Evolutionary conservation across 2,329 filamentous ascomycete genomes (phyloP).

Genomic region (Xylariaceae sp.): DNA sequence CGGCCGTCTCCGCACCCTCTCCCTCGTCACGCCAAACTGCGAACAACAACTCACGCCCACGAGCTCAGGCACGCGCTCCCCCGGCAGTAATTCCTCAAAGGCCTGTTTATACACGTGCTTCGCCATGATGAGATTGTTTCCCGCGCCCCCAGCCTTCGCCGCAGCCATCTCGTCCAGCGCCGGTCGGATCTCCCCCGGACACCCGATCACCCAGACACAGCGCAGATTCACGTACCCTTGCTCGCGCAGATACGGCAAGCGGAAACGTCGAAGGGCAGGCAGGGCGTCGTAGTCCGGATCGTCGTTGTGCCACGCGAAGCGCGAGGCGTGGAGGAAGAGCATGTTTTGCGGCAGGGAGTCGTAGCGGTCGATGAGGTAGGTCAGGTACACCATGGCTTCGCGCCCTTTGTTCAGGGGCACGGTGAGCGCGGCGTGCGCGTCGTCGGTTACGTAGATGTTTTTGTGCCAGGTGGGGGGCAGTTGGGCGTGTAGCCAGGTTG

Average conservation of each 20-base stretch:
- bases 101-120: slow-evolving; percentile 39
- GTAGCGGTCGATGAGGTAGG: slow-evolving; percentile 47
- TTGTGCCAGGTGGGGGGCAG: slow-evolving; percentile 42
- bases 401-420: slow-evolving; percentile 47
- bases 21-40: slow-evolving; percentile 56
- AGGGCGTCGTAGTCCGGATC: slow-evolving; percentile 51
- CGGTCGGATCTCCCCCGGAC: slow-evolving; percentile 44
- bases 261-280: slow-evolving; percentile 43
- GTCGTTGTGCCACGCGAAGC: slow-evolving; percentile 50
- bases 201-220: slow-evolving; percentile 54
- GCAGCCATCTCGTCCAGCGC: slow-evolving; percentile 28
- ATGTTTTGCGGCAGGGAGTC: slow-evolving; percentile 39
- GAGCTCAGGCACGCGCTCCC: slow-evolving; percentile 39
- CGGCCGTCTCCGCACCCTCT: slow-evolving; percentile 44
- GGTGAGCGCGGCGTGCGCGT: slow-evolving; percentile 41
- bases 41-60: slow-evolving; percentile 58
- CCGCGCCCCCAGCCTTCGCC: slow-evolving; percentile 30
- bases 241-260: slow-evolving; percentile 44
- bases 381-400: slow-evolving; percentile 50
- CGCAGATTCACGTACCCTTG: slow-evolving; percentile 57
- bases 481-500: slow-evolving; percentile 38
- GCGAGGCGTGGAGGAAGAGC: slow-evolving; percentile 43
- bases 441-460: slow-evolving; percentile 51
- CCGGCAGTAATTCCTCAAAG: slow-evolving; percentile 39
- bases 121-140: slow-evolving; percentile 33